Conservation (phyloP, 2,329 filamentous ascomycete genomes). For the Colletotrichum tanaceti region DNA sequence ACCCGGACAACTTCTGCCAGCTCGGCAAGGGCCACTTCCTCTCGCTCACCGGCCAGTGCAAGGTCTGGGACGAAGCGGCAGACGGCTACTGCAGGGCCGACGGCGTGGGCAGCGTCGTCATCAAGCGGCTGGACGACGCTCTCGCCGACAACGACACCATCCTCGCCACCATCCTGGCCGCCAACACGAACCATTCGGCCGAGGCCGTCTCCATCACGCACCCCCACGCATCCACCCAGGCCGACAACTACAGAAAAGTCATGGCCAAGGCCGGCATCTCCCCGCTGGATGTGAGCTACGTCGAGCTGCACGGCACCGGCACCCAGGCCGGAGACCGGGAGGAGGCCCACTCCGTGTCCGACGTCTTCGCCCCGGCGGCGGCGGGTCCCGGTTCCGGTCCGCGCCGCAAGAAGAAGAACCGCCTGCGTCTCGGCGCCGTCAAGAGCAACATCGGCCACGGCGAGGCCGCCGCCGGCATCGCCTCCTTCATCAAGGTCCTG, state of each 20-base stretch:
- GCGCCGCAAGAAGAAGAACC: too few species aligned
- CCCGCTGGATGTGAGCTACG: conserved; percentile 43
- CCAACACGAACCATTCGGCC: conserved; percentile 55
- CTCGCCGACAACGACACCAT: conserved; percentile 56
- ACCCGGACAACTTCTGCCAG: conserved; percentile 46
- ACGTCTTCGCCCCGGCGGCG: conserved; percentile 24
- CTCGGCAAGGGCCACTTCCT: conserved; percentile 15
- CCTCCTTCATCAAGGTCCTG: conserved; percentile 44
- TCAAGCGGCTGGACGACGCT: conserved; percentile 59
- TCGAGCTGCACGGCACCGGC: conserved; percentile 56
- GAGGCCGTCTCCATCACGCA: conserved; percentile 53
- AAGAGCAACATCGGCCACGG: conserved; percentile 57
- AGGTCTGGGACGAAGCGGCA: conserved; percentile 52
- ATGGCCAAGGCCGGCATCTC: conserved; percentile 48
- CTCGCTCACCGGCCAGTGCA: conserved; percentile 30
- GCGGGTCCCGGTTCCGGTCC: too few species aligned
- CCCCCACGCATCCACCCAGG: conserved; percentile 28
- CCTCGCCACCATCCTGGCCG: conserved; percentile 50
- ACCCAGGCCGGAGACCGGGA: conserved; percentile 49
- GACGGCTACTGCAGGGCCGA: conserved; percentile 61
- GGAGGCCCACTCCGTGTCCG: conserved; percentile 41
- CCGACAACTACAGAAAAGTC: conserved; percentile 45
- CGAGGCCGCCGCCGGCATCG: conserved; percentile 42
- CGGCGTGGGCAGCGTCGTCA: conserved; percentile 52
- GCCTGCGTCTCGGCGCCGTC: conserved; percentile 17